Evolutionary conservation across 2,329 filamentous ascomycete genomes (phyloP), one percentile per base, ranked within the genome.

Genomic region (Ceratocystis albifundus): DNA sequence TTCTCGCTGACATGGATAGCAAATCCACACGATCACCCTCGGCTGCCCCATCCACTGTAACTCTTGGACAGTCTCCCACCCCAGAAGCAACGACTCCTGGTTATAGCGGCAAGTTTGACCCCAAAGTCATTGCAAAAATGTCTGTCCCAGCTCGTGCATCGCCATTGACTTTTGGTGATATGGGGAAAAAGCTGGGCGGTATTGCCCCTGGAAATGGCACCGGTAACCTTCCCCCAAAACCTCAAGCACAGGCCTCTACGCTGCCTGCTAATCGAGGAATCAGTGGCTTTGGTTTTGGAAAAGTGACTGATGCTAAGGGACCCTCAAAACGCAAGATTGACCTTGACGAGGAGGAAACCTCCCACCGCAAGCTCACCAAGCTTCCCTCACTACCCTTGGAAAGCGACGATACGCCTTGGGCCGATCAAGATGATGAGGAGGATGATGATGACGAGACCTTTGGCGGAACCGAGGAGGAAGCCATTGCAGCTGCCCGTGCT

Each of bases 341-440:
- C 71, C 86, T 96, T 71, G 92, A 89, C 68, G 93, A 96, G 72
- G 93, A 96, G 71, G 90, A 96, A 72, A 87, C 85, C 41, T 88
- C 87, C 1, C 86, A 89, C 73, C 89, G 91, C 74, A 96, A 95
- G 78, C 83, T 99, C 70, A 90, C 90, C 73, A 94, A 92, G 77
- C 85, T 99, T 68, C 92, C 93, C 67, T 87, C 87, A 70, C 84
- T 89, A 68, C 83, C 87, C 65, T 79, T 89, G 65, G 83, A 87
- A 72, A 82, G 80, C 69, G 83, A 87, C 69, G 79, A 82, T 74
- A 80, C 81, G 68, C 80, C 82, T 70, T 82, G 85, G 74, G 82
- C 79, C 72, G 82, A 83, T 72, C 82, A 85, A 74, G 84, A 85
- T 66, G 85, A 84, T 61, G 87, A 87, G 65, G 85, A 86, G 65